Base-by-base conservation (phyloP, 1,284 basidiomycete genomes). In the Tetrapyrgos nigripes region DNA sequence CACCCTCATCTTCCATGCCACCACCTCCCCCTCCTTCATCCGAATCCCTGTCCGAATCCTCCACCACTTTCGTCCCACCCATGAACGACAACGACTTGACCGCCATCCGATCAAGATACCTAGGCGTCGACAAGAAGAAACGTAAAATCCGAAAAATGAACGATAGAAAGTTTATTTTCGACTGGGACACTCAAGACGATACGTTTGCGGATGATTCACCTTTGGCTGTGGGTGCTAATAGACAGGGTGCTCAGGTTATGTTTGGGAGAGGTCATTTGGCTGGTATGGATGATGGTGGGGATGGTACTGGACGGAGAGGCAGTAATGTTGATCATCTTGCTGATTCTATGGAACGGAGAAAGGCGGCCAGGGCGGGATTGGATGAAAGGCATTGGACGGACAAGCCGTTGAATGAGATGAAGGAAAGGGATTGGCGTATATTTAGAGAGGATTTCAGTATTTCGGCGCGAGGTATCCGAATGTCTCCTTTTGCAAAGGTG, bases 371-470 rank as follows among this genome's bases (percentile, higher is more conserved):
- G 79, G 81, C 85, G 59, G 89, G 93, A 31, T 79, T 93, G 63
- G 95, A 97, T 70, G 95, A 97, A 70, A 83, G 95, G 63, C 97
- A 98, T 78, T 99, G 97, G 97, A 91, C 91, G 2, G 94, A 98
- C n/a, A 99, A 99, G 76, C 85, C 89, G 1, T 78, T 99, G 29
- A 74, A 80, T 2, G 94, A 98, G 74, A 98, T 99, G 97, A 93
- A 91, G 70, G 97, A 98, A 68, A 84, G 97, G 57, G 97, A 99
- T 73, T 99, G 97, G 97, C 87, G 97, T 68, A 99, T 99, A 73
- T 99, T 99, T 79, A 83, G 96, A 62, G 97, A 99, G 75, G 97
- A 99, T 76, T 99, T 97, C 78, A 96, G 89, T 68, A 99, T 99
- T 62, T 88, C 94, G 53, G 91, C 95, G 3, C 79, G 96, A 73